Evolutionary conservation across 352 stramenopile species (phyloP).

Genomic region (Phytophthora chlamydospora): DNA sequence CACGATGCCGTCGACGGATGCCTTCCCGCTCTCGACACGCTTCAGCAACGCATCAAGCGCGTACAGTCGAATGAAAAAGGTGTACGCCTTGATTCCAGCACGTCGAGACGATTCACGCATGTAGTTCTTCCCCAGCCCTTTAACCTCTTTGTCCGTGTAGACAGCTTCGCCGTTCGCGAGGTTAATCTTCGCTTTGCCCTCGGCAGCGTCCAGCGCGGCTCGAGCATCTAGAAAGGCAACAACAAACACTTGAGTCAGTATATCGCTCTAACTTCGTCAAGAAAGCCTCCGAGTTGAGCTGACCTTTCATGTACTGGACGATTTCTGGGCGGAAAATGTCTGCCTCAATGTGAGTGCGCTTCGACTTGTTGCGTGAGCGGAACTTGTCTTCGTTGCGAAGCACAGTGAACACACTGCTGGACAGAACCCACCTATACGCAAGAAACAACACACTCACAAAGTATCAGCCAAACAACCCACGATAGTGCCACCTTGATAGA

Average conservation of each 20-base stretch:
- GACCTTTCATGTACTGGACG: conserved; percentile 81
- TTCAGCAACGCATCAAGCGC: conserved; percentile 66
- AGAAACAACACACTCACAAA: neutral
- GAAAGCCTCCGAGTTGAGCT: neutral
- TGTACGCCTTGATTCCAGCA: conserved; percentile 72
- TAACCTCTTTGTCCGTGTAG: conserved; percentile 78
- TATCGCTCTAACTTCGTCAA: neutral
- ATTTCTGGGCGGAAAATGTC: conserved; percentile 78
- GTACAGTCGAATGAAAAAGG: conserved; percentile 85
- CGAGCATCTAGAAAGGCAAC: conserved; percentile 43
- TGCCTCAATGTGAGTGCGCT: conserved; percentile 63
- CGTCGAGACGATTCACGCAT: conserved; percentile 69
- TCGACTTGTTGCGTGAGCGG: conserved; percentile 75
- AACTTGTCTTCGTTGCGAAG: conserved; percentile 92
- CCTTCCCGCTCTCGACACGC: conserved; percentile 35
- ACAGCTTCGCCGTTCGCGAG: conserved; percentile 58
- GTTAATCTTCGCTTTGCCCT: conserved; percentile 45
- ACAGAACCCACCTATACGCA: conserved; percentile 86
- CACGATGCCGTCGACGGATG: conserved; percentile 40
- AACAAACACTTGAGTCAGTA: conserved; percentile 9
- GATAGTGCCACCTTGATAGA: neutral
- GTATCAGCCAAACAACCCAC: neutral
- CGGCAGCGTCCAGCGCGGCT: conserved; percentile 35
- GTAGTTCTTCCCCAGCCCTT: conserved; percentile 87
- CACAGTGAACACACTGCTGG: conserved; percentile 90